Evolutionary conservation across 202 grass and related monocot genomes (phyloP), one percentile per base, ranked within the genome.

Genomic region (Saccharum hybrid): DNA sequence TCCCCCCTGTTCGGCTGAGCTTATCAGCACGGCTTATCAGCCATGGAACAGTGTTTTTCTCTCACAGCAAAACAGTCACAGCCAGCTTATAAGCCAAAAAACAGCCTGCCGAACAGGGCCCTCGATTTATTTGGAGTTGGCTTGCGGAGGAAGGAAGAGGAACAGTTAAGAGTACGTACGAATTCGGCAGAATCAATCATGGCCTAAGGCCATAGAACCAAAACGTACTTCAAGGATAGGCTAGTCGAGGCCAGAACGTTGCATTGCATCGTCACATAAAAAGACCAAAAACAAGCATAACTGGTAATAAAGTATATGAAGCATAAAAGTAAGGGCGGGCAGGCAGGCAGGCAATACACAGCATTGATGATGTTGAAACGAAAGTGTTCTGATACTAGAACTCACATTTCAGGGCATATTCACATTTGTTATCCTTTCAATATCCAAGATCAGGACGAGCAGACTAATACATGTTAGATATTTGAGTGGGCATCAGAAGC

Each of bases 381-480:
- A 76, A 63, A 68, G 31, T 71, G 36, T 71, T 16, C 7, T 22
- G 6, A 40, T 64, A 82, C 73, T 34, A 12, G 18, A 41, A 52
- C 62, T 63, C 63, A 40, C 30, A 48, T 45, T 18, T 9, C 37
- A 28, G 10, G 60, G 79, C 65, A 87, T 76, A 87, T 75, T 81
- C 75, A 87, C 81, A 90, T 65, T 85, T 45, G 23, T 71, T 37
- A 68, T 68, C 69, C 37, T 72, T 70, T 82, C 30, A 71, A 65
- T 83, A 56, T 85, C 22, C 22, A 83, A 71, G 3, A 56, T 19
- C 71, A 60, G 41, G 36, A 75, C 57, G 42, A 66, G 30, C 64
- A 82, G 9, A 66, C 11, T 42, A 90, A 21, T 65, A 87, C 70
- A 81, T 46, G 56, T 87, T 42, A 90, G 81, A 79, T 37, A 69